phyloP scores from a whole-genome alignment of 225 moss, liverwort and hornwort genomes.

The Pseudoscleropodium purum region DNA sequence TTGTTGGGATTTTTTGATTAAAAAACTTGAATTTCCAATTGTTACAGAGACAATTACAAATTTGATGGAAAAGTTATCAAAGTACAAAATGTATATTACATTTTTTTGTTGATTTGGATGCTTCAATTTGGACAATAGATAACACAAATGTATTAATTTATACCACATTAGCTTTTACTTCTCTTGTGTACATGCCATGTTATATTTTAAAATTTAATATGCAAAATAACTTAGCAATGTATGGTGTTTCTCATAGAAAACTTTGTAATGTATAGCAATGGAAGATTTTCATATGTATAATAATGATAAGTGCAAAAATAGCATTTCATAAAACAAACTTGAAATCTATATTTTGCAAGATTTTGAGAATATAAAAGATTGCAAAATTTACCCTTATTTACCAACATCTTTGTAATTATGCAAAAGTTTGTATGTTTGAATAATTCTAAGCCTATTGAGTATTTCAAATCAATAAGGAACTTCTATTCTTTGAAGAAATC shows the following conservation, averaged over 20 bases:
- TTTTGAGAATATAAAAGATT: neutral
- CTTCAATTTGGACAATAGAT: accelerated
- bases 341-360: neutral
- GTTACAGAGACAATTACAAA: too few relatives aligned
- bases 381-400: neutral
- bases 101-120: neutral
- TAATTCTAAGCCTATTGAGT: too few relatives aligned
- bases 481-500: neutral
- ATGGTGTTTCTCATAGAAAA: neutral
- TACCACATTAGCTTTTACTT: neutral
- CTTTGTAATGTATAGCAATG: accelerated
- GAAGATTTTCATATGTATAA: neutral
- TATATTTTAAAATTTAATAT: neutral
- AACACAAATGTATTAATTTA: neutral
- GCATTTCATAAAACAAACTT: neutral
- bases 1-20: neutral
- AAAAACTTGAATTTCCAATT: neutral
- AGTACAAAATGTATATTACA: neutral
- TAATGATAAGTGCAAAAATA: too few relatives aligned
- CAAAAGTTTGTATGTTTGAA: neutral
- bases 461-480: too few relatives aligned
- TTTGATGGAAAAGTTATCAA: neutral
- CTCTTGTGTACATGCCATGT: too few relatives aligned
- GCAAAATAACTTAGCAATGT: accelerated
- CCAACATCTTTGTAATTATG: neutral